A percentile compares a stretch with the other conserved stretches of the same genome.
These are phyloP conservation scores for Clarireedia monteithiana DNA, from an alignment of 2,329 filamentous ascomycete species.

Conservation along the genomic window DNA sequence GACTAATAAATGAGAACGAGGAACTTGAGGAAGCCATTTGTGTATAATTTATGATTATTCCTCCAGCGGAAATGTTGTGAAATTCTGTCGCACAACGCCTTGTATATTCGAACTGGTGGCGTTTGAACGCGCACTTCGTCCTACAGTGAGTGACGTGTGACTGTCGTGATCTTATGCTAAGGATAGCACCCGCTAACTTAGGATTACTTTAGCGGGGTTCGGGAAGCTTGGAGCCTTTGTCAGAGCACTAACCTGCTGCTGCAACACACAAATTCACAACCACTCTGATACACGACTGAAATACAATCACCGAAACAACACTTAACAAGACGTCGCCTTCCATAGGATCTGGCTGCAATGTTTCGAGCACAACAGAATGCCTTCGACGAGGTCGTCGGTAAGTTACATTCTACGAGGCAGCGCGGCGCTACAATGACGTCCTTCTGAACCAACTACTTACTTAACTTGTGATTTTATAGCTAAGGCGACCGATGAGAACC, in stretches of 20 bases:
- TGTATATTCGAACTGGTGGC: not conserved
- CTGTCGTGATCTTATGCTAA: not conserved
- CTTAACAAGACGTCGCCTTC: not conserved
- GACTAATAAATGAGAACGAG: no score
- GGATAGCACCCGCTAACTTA: no score
- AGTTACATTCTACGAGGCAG: slow-evolving; percentile 25
- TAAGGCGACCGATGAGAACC: slow-evolving; percentile 93
- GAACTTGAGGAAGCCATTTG: no score
- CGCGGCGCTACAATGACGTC: no score
- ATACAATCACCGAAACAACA: not conserved
- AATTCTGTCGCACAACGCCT: not conserved
- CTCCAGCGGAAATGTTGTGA: no score
- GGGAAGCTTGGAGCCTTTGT: not conserved
- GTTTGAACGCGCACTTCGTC: not conserved
- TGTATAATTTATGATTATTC: no score
- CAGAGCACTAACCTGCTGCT: not conserved
- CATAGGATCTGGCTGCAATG: slow-evolving; percentile 32
- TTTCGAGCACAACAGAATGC: slow-evolving; percentile 58
- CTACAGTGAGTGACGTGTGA: not conserved
- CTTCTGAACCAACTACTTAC: slow-evolving; percentile 2
- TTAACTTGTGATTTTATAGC: slow-evolving; percentile 36
- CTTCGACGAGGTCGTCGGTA: slow-evolving; percentile 64
- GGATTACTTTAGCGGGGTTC: slow-evolving; percentile 1
- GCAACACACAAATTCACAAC: not conserved
- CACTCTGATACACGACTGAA: not conserved